Conservation (phyloP, 2,329 filamentous ascomycete genomes). For the Alternaria angustiovoidea region DNA sequence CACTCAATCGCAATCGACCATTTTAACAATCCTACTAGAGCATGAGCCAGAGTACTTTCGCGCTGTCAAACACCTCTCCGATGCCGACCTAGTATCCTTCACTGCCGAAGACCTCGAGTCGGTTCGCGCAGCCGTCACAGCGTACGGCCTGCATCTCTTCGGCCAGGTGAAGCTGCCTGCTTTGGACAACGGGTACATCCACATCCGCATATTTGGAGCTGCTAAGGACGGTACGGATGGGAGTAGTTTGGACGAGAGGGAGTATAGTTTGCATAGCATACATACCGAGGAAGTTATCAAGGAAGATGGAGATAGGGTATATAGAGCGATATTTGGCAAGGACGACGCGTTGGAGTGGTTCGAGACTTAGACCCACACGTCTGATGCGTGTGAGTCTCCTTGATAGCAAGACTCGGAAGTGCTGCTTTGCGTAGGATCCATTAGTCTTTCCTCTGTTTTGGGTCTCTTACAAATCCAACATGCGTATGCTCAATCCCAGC, state of each 20-base stretch:
- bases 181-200: conserved; percentile 39
- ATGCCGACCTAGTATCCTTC: conserved; percentile 46
- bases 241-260: conserved; percentile 40
- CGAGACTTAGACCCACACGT: conserved; percentile 32
- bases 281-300: conserved; percentile 15
- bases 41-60: conserved; percentile 51
- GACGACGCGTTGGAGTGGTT: conserved; percentile 46
- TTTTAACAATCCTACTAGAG: conserved; percentile 24
- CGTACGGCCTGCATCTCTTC: conserved; percentile 46
- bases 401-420: background rate
- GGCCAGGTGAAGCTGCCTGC: conserved; percentile 40
- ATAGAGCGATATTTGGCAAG: conserved; percentile 43
- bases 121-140: conserved; percentile 41
- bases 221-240: conserved; percentile 47
- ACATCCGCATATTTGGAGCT: conserved; percentile 42
- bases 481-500: background rate
- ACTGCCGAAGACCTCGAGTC: conserved; percentile 32
- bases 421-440: background rate
- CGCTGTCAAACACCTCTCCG: conserved; percentile 51
- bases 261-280: conserved; percentile 46
- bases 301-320: conserved; percentile 20
- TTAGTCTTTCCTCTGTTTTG: background rate
- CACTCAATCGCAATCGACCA: too few relatives aligned
- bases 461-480: background rate
- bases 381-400: too few relatives aligned